phyloP scores from a whole-genome alignment of 78 protist species.

The Reticulomyxa filosa region DNA sequence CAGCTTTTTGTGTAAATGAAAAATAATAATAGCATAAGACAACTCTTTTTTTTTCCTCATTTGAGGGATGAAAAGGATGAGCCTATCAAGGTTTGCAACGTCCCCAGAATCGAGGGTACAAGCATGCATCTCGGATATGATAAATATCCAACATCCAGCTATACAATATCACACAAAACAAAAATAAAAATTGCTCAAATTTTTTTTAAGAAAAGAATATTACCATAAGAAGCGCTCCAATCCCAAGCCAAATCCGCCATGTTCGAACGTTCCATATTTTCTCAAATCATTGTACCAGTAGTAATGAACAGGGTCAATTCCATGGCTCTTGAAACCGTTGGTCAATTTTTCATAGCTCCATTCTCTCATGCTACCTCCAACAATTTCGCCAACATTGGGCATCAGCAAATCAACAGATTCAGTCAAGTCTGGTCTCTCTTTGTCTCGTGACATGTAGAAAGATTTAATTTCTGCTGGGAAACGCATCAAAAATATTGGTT shows the following conservation, averaged over 20 bases:
- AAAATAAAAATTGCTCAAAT: no score
- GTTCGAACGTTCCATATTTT: slow-evolving; percentile 61
- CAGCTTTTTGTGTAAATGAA: background rate
- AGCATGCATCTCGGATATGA: slow-evolving; percentile 71
- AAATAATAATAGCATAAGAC: background rate
- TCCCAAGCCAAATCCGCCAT: slow-evolving; percentile 93
- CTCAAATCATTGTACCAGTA: slow-evolving; percentile 79
- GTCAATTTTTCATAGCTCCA: slow-evolving; percentile 43
- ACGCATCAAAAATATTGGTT: slow-evolving; percentile 57
- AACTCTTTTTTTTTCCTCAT: background rate
- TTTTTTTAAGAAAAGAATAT: no score
- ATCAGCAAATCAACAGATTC: slow-evolving; percentile 56
- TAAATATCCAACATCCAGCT: slow-evolving; percentile 46
- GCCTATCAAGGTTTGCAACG: slow-evolving; percentile 53
- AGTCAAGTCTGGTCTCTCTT: background rate
- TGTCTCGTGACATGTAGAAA: slow-evolving; percentile 64
- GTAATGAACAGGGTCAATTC: slow-evolving; percentile 54
- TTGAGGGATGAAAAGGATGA: no score
- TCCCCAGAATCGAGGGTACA: slow-evolving; percentile 59
- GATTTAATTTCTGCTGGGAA: slow-evolving; percentile 83
- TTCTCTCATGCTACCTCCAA: slow-evolving; percentile 83
- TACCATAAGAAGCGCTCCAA: slow-evolving; percentile 74
- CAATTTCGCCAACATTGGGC: slow-evolving; percentile 93
- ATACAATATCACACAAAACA: no score
- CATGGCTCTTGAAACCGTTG: slow-evolving; percentile 45